Conservation (phyloP, 2,329 filamentous ascomycete species). For the Myriangium duriaei region DNA sequence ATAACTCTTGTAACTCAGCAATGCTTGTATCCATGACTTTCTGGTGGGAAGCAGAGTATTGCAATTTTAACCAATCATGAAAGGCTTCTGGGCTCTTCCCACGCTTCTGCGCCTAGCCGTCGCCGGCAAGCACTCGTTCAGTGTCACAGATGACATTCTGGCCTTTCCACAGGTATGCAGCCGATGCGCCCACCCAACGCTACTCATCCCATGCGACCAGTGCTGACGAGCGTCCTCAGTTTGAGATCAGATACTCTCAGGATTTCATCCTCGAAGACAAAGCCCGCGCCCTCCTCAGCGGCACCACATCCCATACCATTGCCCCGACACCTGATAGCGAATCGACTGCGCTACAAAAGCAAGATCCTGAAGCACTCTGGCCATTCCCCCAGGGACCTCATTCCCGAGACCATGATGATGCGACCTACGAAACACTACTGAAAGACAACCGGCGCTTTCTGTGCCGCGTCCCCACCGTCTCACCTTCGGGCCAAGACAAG, state of each 20-base stretch:
- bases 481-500: conserved; percentile 26
- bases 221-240: conserved; percentile 39
- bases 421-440: conserved; percentile 55
- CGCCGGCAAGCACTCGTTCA: conserved; percentile 54
- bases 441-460: conserved; percentile 60
- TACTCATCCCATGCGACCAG: not conserved
- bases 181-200: too few relatives aligned
- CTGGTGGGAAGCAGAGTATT: too few relatives aligned
- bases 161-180: conserved; percentile 70
- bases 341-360: conserved; percentile 4
- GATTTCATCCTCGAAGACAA: conserved; percentile 59
- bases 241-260: conserved; percentile 65
- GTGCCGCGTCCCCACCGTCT: conserved; percentile 68
- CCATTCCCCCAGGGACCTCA: conserved; percentile 8
- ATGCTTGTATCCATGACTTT: too few relatives aligned
- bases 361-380: conserved; percentile 2
- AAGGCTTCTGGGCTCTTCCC: conserved; percentile 36
- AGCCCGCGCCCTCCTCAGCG: conserved; percentile 38
- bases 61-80: conserved; percentile 30
- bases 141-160: conserved; percentile 75
- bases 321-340: conserved; percentile 2
- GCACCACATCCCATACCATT: conserved; percentile 15
- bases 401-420: conserved; percentile 5
- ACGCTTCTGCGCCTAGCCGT: conserved; percentile 35
- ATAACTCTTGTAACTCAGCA: too few relatives aligned